Evolutionary conservation across 2,329 filamentous ascomycete genomes (phyloP).

Genomic region (Cordyceps farinosa): DNA sequence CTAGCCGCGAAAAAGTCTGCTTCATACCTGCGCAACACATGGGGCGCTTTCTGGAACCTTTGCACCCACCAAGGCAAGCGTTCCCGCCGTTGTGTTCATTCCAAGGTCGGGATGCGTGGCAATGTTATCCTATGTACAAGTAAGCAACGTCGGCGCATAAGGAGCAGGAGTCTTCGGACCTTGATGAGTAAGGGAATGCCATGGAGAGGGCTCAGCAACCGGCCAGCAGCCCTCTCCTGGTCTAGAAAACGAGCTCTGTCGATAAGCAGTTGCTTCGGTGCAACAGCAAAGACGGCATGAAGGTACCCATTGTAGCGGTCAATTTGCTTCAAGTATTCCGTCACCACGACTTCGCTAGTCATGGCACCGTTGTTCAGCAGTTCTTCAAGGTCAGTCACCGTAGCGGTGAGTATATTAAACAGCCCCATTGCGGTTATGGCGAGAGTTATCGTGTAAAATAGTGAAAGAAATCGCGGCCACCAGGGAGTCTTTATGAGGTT

Average conservation of each 20-base stretch:
- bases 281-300: neutral
- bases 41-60: neutral
- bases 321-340: constrained; percentile 4
- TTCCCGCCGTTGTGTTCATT: neutral
- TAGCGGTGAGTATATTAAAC: neutral
- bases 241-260: neutral
- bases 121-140: neutral
- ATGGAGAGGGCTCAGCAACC: neutral
- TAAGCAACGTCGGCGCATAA: neutral
- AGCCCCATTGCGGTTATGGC: neutral
- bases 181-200: constrained; percentile 1
- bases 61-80: neutral
- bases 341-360: neutral
- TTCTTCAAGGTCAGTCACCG: neutral
- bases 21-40: neutral
- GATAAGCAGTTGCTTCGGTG: neutral
- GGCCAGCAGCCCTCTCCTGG: constrained; percentile 1
- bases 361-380: neutral
- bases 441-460: no score
- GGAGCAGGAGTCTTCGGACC: neutral
- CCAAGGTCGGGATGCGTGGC: neutral
- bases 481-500: no score
- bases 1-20: neutral
- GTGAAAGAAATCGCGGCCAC: no score
- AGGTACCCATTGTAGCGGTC: neutral